Evolutionary conservation across 2,329 filamentous ascomycete species (phyloP).

Genomic region (Colletotrichum phormii): DNA sequence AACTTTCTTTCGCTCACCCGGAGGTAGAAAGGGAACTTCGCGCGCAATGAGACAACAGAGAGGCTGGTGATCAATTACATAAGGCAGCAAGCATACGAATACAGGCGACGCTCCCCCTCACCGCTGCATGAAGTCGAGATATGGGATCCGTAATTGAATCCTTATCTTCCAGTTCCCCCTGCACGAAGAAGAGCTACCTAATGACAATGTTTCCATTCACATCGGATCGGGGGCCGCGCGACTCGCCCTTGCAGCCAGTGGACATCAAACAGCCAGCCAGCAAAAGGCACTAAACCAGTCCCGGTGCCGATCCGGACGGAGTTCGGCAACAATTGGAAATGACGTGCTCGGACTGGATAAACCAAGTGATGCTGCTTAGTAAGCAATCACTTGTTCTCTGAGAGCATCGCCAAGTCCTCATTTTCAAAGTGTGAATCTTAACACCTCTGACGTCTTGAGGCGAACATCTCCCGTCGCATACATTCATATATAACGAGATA

Average conservation of each 20-base stretch:
- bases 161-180: constrained; percentile 3
- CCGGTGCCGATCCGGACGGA: not conserved
- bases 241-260: not conserved
- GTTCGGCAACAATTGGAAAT: not conserved
- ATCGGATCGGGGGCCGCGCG: not conserved
- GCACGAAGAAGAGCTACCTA: not conserved
- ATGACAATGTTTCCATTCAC: not conserved
- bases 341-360: not conserved
- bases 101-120: not conserved
- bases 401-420: not conserved
- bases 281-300: not conserved
- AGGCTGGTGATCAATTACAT: constrained; percentile 11
- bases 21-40: not conserved
- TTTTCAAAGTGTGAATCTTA: not conserved
- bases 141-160: not conserved
- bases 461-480: not conserved
- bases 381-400: not conserved
- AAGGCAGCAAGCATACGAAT: not conserved
- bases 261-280: not conserved
- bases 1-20: not conserved
- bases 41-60: not conserved
- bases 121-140: not conserved
- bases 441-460: not conserved
- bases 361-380: not conserved
- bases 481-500: not conserved